Evolutionary conservation across 2,329 filamentous ascomycete species (phyloP).

Genomic region (Penicillium vulpinum): DNA sequence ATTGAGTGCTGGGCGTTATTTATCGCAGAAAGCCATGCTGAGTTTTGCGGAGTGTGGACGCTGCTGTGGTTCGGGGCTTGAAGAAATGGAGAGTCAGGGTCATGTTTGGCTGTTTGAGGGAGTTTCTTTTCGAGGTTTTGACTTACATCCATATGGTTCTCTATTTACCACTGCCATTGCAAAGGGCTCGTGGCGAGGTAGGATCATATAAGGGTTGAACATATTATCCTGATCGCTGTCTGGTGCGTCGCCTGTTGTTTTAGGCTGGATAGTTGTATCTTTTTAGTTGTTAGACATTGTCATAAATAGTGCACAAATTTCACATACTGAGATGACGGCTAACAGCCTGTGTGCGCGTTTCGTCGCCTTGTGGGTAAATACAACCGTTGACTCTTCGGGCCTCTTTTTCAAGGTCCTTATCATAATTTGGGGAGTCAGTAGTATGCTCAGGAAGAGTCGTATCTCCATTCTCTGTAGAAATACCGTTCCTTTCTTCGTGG

Average conservation of each 20-base stretch:
- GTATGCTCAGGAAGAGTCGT: constrained; percentile 56
- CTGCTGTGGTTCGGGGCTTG: constrained; percentile 59
- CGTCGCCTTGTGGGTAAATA: constrained; percentile 52
- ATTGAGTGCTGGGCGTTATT: constrained; percentile 62
- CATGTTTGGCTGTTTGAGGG: no score
- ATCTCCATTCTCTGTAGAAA: constrained; percentile 13
- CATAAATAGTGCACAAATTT: background rate
- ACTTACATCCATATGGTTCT: constrained; percentile 60
- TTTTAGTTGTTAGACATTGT: background rate
- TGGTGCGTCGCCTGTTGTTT: constrained; percentile 55
- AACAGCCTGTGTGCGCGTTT: constrained; percentile 59
- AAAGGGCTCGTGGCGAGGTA: constrained; percentile 56
- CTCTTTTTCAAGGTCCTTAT: constrained; percentile 61
- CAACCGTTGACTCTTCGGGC: constrained; percentile 61
- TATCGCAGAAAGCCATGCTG: constrained; percentile 69
- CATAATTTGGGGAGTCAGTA: constrained; percentile 63
- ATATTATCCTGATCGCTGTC: constrained; percentile 54
- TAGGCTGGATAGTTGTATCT: constrained; percentile 57
- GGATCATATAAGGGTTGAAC: constrained; percentile 67
- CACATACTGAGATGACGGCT: constrained; percentile 61
- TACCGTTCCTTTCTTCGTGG: constrained; percentile 13
- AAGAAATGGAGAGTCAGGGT: background rate
- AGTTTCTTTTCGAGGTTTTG: background rate
- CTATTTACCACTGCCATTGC: constrained; percentile 73
- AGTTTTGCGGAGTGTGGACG: constrained; percentile 70